phyloP scores from a whole-genome alignment of 306 rosid species.

The Lablab purpureus region DNA sequence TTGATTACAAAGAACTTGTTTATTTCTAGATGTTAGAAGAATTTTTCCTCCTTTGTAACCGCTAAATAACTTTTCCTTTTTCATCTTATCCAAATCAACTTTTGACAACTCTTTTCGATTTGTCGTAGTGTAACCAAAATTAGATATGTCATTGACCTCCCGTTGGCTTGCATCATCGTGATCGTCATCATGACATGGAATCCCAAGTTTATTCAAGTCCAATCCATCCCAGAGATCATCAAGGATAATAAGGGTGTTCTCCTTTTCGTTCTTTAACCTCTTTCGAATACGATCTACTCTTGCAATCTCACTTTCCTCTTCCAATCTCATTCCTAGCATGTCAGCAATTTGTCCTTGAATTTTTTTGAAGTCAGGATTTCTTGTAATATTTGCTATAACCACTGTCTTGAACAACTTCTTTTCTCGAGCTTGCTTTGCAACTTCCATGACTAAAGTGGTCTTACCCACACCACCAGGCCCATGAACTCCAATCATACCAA shows the following conservation, averaged over 20 bases:
- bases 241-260: constrained; percentile 13
- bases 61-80: neutral
- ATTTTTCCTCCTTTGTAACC: neutral
- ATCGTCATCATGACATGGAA: neutral
- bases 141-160: neutral
- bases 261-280: constrained; percentile 26
- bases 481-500: constrained; percentile 25
- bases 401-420: constrained; percentile 17
- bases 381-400: neutral
- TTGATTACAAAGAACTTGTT: neutral
- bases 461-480: constrained; percentile 39
- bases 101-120: neutral
- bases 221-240: constrained; percentile 31
- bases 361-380: neutral
- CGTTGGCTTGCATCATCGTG: neutral
- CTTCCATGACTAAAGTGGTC: constrained; percentile 33
- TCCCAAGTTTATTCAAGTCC: constrained; percentile 5
- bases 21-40: constrained; percentile 25
- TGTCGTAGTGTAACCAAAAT: neutral
- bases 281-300: constrained; percentile 24
- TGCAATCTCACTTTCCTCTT: constrained; percentile 20
- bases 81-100: neutral
- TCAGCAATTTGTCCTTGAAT: constrained; percentile 31
- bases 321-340: constrained; percentile 19
- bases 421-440: constrained; percentile 19